Percentiles rank a stretch among this genome's conserved stretches.
phyloP scores from a whole-genome alignment of 2,329 filamentous ascomycete genomes.

The Phialophora tarda region DNA sequence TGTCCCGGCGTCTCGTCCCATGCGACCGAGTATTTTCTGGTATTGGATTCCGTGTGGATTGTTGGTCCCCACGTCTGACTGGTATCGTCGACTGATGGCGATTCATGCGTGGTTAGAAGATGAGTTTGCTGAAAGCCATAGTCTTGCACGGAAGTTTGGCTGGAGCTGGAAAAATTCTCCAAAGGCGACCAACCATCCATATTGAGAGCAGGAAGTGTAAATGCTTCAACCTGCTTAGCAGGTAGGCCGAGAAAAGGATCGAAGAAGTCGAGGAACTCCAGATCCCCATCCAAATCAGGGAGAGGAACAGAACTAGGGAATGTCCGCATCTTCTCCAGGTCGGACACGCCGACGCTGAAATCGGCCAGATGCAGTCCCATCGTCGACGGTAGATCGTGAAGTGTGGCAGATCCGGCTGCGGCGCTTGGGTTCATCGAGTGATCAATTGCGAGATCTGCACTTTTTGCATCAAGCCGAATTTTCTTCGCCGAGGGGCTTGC shows the following conservation, averaged over 20 bases:
- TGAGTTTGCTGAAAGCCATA: slow-evolving; percentile 28
- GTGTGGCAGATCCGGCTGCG: neutral
- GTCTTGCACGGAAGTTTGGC: slow-evolving; percentile 30
- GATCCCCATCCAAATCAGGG: slow-evolving; percentile 31
- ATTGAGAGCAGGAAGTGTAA: slow-evolving; percentile 25
- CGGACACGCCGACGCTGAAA: slow-evolving; percentile 23
- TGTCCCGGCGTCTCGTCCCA: slow-evolving; percentile 7
- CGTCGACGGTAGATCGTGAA: neutral
- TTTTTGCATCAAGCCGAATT: neutral
- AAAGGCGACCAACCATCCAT: slow-evolving; percentile 31
- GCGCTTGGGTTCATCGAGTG: neutral
- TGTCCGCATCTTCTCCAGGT: slow-evolving; percentile 33
- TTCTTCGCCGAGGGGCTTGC: neutral
- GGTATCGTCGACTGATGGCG: slow-evolving; percentile 9
- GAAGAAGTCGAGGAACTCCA: slow-evolving; percentile 36
- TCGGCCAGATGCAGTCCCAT: slow-evolving; percentile 24
- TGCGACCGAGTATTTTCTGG: neutral
- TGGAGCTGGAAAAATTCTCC: slow-evolving; percentile 32
- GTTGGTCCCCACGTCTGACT: slow-evolving; percentile 9
- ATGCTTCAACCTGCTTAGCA: slow-evolving; percentile 30
- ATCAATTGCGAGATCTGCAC: neutral
- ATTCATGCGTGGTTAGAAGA: slow-evolving; percentile 5
- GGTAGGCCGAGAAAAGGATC: slow-evolving; percentile 31
- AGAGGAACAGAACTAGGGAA: slow-evolving; percentile 31
- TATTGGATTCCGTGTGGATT: neutral